Evolutionary conservation across 2,329 filamentous ascomycete species (phyloP).

Genomic region (Cephalotrichum gorgonifer): DNA sequence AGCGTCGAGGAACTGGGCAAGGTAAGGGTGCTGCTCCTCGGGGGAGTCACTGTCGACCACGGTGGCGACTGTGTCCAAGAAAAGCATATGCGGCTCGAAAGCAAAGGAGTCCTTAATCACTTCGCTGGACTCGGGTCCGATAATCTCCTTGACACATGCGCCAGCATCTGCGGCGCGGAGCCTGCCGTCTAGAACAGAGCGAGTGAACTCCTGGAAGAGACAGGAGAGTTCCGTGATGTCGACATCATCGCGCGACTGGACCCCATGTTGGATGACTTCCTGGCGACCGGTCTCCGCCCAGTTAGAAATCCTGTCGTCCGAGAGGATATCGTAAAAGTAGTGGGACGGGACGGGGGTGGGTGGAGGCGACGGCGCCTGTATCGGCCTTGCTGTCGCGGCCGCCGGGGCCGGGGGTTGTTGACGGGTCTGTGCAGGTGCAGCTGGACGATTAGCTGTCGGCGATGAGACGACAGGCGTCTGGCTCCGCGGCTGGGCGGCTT

Average conservation of each 20-base stretch:
- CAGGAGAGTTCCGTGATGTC: constrained; percentile 59
- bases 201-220: constrained; percentile 77
- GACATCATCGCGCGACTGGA: constrained; percentile 54
- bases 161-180: constrained; percentile 62
- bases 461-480: not conserved
- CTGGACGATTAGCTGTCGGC: not conserved
- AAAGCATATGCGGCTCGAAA: constrained; percentile 58
- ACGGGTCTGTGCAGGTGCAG: constrained; percentile 6
- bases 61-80: constrained; percentile 75
- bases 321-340: constrained; percentile 69
- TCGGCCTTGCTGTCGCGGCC: not conserved
- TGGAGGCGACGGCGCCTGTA: constrained; percentile 20
- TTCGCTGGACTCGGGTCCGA: constrained; percentile 45
- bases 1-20: constrained; percentile 60
- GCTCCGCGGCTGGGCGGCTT: constrained; percentile 14
- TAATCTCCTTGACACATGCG: constrained; percentile 60
- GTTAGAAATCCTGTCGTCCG: constrained; percentile 51
- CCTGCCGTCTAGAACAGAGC: constrained; percentile 59
- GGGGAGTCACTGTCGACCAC: constrained; percentile 60
- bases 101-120: constrained; percentile 36
- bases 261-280: constrained; percentile 54
- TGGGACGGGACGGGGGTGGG: constrained; percentile 26
- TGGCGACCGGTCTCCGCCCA: constrained; percentile 63
- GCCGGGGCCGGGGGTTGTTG: constrained; percentile 9
- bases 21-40: constrained; percentile 31